Percentiles rank a stretch among this genome's conserved stretches.
Evolutionary conservation across 2,329 filamentous ascomycete species (phyloP).

Genomic region (Elsinoe arachidis): DNA sequence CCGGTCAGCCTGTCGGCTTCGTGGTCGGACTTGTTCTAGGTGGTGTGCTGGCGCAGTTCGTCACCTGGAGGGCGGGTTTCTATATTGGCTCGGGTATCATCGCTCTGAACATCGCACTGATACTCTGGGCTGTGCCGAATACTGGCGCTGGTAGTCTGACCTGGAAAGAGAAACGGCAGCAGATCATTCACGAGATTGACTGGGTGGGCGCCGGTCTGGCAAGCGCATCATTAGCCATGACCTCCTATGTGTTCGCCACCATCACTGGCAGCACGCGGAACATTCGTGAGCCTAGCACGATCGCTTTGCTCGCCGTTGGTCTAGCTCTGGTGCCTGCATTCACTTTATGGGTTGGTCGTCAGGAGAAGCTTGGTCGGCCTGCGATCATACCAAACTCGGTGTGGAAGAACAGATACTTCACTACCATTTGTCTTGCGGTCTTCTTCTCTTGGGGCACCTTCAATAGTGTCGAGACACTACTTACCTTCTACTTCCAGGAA

Average conservation of each 20-base stretch:
- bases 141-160: slow-evolving; percentile 22
- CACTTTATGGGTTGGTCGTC: slow-evolving; percentile 45
- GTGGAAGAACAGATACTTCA: slow-evolving; percentile 51
- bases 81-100: slow-evolving; percentile 40
- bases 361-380: slow-evolving; percentile 37
- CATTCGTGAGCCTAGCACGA: slow-evolving; percentile 20
- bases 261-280: slow-evolving; percentile 20
- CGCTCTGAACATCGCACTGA: slow-evolving; percentile 31
- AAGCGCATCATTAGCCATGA: slow-evolving; percentile 39
- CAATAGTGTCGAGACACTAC: slow-evolving; percentile 31
- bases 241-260: slow-evolving; percentile 34
- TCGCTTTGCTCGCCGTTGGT: slow-evolving; percentile 37
- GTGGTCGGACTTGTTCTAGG: slow-evolving; percentile 44
- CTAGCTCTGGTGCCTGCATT: slow-evolving; percentile 41
- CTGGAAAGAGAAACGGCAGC: slow-evolving; percentile 19
- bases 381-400: slow-evolving; percentile 55
- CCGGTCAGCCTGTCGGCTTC: slow-evolving; percentile 45
- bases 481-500: slow-evolving; percentile 38
- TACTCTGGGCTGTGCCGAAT: slow-evolving; percentile 31
- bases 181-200: slow-evolving; percentile 41
- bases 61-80: slow-evolving; percentile 47
- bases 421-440: slow-evolving; percentile 43
- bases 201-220: slow-evolving; percentile 45
- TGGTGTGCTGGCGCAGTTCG: slow-evolving; percentile 39
- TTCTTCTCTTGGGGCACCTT: slow-evolving; percentile 33